A percentile compares a stretch with the other conserved stretches of the same genome.
phyloP scores from a whole-genome alignment of 257 asterid genomes.

The Fraxinus quadrangulata region DNA sequence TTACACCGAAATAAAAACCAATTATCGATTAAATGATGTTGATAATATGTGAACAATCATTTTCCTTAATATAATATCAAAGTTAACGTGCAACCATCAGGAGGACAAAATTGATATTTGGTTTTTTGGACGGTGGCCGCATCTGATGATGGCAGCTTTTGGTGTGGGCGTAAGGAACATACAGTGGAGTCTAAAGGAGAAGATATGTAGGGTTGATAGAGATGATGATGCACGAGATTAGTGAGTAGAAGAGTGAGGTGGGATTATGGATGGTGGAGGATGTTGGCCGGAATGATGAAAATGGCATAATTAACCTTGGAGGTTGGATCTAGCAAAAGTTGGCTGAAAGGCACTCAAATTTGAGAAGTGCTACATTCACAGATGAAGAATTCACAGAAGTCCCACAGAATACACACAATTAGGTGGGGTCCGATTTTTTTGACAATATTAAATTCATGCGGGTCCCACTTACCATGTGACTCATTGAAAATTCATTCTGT shows the following conservation, averaged over 20 bases:
- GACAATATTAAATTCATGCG: too few relatives aligned
- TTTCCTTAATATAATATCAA: background rate
- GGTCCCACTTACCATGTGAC: too few relatives aligned
- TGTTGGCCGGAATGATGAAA: background rate
- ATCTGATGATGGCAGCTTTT: background rate
- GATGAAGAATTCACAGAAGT: too few relatives aligned
- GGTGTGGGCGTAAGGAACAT: background rate
- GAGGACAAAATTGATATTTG: background rate
- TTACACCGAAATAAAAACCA: background rate
- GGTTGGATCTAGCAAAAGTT: background rate
- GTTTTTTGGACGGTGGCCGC: background rate
- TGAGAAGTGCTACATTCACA: too few relatives aligned
- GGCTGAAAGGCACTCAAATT: background rate
- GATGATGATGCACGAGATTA: background rate
- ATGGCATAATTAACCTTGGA: background rate
- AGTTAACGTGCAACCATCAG: background rate
- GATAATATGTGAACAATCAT: background rate
- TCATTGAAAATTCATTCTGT: too few relatives aligned
- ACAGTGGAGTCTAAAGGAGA: background rate
- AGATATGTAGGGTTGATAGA: background rate
- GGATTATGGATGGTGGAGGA: background rate
- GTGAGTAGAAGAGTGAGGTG: background rate
- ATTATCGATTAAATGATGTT: background rate
- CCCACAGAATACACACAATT: too few relatives aligned
- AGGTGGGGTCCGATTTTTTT: too few relatives aligned